Evolutionary conservation across 805 yeast species (phyloP).

Genomic region (Ogataea allantospora): DNA sequence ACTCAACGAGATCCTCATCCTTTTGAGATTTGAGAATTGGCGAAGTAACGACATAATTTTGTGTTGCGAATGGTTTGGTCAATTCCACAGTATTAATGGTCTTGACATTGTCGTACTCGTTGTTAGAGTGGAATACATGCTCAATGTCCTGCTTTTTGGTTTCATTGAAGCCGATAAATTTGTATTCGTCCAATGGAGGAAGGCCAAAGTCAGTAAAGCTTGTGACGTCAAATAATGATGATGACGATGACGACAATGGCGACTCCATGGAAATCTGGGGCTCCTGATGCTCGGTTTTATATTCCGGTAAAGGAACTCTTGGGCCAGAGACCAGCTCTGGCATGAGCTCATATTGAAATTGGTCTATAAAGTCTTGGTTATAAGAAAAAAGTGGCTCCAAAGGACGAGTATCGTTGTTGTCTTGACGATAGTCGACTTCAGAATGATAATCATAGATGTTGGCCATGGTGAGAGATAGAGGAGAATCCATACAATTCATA

Average conservation of each 20-base stretch:
- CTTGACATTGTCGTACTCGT: constrained; percentile 16
- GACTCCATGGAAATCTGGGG: constrained; percentile 13
- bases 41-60: constrained; percentile 7
- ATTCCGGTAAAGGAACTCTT: constrained; percentile 1
- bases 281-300: background rate
- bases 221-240: constrained; percentile 18
- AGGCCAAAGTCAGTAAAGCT: constrained; percentile 16
- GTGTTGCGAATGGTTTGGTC: constrained; percentile 19
- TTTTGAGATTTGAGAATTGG: constrained; percentile 23
- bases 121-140: constrained; percentile 8
- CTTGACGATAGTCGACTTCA: constrained; percentile 5
- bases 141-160: constrained; percentile 4
- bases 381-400: constrained; percentile 4
- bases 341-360: constrained; percentile 8
- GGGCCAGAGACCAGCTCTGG: constrained; percentile 10
- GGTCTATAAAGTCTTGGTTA: constrained; percentile 9
- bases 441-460: constrained; percentile 6
- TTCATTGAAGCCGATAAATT: constrained; percentile 6
- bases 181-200: constrained; percentile 14
- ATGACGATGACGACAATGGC: constrained; percentile 22
- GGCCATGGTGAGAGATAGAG: constrained; percentile 6
- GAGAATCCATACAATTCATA: constrained; percentile 8
- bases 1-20: constrained; percentile 4
- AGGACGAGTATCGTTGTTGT: constrained; percentile 4
- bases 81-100: constrained; percentile 25